phyloP scores from a whole-genome alignment of 768 basidiomycete genomes.

The Hypholoma fasciculare region DNA sequence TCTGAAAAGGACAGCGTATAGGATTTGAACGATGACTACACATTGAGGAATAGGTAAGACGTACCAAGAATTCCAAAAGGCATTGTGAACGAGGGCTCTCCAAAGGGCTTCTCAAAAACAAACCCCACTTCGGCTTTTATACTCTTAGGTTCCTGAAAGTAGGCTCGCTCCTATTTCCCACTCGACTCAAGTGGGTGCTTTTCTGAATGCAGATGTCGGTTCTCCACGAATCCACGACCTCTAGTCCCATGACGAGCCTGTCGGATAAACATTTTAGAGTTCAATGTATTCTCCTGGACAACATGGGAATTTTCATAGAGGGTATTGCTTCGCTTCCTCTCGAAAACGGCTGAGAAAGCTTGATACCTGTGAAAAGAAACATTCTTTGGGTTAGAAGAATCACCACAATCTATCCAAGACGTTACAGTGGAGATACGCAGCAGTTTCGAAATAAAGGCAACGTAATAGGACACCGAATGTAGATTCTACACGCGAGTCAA shows the following conservation, averaged over 20 bases:
- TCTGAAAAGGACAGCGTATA: constrained; percentile 18
- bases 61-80: constrained; percentile 38
- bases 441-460: too few relatives aligned
- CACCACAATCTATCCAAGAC: too few relatives aligned
- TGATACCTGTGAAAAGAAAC: not conserved
- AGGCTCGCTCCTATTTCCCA: not conserved
- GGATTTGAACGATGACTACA: too few relatives aligned
- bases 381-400: not conserved
- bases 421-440: too few relatives aligned
- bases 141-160: not conserved
- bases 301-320: not conserved
- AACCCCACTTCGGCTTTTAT: too few relatives aligned
- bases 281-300: not conserved
- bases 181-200: not conserved
- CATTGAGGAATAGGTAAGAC: constrained; percentile 2
- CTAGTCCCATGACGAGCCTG: not conserved
- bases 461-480: too few relatives aligned
- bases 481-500: too few relatives aligned
- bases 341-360: not conserved
- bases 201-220: not conserved
- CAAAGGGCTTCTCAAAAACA: not conserved
- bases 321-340: not conserved
- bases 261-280: not conserved
- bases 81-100: constrained; percentile 18
- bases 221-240: not conserved